Evolutionary conservation across 202 grass and related monocot genomes (phyloP).

Genomic region (Schoenoplectus triqueter): DNA sequence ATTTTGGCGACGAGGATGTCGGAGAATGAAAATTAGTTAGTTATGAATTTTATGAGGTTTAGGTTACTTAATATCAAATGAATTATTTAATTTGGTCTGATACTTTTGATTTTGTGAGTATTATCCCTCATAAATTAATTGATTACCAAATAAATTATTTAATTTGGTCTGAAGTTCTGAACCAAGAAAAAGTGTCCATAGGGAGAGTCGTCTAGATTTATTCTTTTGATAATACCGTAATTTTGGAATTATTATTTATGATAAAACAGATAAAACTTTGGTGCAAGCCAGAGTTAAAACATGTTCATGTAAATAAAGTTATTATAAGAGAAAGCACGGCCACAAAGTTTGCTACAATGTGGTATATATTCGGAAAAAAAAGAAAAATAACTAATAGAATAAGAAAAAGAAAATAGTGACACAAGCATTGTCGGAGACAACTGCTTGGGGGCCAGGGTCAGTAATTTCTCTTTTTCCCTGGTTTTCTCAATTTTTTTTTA

Average conservation of each 20-base stretch:
- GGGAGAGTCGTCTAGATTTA: too few relatives aligned
- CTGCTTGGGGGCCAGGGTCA: not conserved
- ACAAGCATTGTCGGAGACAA: not conserved
- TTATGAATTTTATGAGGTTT: too few relatives aligned
- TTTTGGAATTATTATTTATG: not conserved
- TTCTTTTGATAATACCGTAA: not conserved
- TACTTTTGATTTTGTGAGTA: too few relatives aligned
- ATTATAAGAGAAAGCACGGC: not conserved
- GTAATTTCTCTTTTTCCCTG: not conserved
- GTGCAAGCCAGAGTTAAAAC: not conserved
- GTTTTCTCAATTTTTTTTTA: conserved; percentile 49
- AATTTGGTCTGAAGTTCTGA: too few relatives aligned
- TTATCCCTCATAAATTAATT: too few relatives aligned
- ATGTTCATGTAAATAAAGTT: not conserved
- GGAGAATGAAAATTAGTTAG: not conserved
- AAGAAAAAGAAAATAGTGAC: not conserved
- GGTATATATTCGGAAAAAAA: not conserved
- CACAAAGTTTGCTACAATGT: not conserved
- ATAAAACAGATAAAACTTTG: not conserved
- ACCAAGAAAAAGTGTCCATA: too few relatives aligned
- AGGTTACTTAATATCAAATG: too few relatives aligned
- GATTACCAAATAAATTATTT: too few relatives aligned
- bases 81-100: too few relatives aligned
- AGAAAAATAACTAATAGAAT: not conserved
- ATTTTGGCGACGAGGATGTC: too few relatives aligned